Conservation (phyloP, 2,329 filamentous ascomycete species). For the Mollisia scopiformis region DNA sequence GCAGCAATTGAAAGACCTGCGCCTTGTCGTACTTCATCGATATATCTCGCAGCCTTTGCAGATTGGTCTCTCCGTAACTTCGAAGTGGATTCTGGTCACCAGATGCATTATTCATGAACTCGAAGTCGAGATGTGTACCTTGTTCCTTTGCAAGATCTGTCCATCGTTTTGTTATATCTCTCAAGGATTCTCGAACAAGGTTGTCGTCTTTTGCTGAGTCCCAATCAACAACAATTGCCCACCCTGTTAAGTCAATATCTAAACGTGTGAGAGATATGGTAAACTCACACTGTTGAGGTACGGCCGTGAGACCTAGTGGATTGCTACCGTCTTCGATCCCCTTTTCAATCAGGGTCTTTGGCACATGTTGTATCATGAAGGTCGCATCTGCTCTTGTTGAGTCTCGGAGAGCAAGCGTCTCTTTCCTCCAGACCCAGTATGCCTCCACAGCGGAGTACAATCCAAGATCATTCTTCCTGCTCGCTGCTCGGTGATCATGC, state of each 20-base stretch:
- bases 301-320: slow-evolving; percentile 3
- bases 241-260: neutral
- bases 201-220: neutral
- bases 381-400: slow-evolving; percentile 9
- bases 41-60: neutral
- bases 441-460: slow-evolving; percentile 5
- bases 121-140: neutral
- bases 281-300: neutral
- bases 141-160: slow-evolving; percentile 2
- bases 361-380: slow-evolving; percentile 11
- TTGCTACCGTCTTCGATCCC: slow-evolving; percentile 11
- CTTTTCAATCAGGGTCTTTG: slow-evolving; percentile 3
- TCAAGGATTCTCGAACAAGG: neutral
- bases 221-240: neutral
- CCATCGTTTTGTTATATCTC: neutral
- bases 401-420: slow-evolving; percentile 6
- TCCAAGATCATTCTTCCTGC: slow-evolving; percentile 1
- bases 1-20: slow-evolving; percentile 1
- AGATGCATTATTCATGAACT: slow-evolving; percentile 3
- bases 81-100: slow-evolving; percentile 3
- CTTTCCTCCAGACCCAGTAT: slow-evolving; percentile 7
- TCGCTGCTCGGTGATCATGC: slow-evolving; percentile 11
- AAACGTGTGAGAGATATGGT: neutral
- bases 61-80: neutral
- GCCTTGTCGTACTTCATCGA: slow-evolving; percentile 2